A percentile compares a stretch with the other conserved stretches of the same genome.
Conservation (phyloP, 345 rosid species). For the Theobroma cacao region DNA sequence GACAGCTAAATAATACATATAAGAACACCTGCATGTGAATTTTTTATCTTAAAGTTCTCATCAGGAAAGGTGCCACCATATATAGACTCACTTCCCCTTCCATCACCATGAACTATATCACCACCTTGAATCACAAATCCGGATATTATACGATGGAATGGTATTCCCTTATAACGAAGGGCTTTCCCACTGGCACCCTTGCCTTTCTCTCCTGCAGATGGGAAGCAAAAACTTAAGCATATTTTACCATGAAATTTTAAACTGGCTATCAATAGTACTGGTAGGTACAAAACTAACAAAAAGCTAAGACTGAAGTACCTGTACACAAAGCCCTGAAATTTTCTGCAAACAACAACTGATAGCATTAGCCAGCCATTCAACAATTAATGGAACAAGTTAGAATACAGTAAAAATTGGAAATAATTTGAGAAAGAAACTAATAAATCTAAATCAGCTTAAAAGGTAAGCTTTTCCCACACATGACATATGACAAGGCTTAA, state of each 20-base stretch:
- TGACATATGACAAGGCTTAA: background rate
- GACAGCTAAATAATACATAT: background rate
- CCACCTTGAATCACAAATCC: slow-evolving; percentile 98
- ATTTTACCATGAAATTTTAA: background rate
- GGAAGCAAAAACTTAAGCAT: background rate
- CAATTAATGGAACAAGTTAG: too few relatives aligned
- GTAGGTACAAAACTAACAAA: background rate
- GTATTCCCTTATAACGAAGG: slow-evolving; percentile 79
- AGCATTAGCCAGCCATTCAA: slow-evolving; percentile 21
- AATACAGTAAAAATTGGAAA: too few relatives aligned
- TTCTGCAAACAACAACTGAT: slow-evolving; percentile 49
- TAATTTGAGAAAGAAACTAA: too few relatives aligned
- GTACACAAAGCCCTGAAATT: slow-evolving; percentile 97
- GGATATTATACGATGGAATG: slow-evolving; percentile 88
- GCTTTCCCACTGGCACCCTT: slow-evolving; percentile 55
- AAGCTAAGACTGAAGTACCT: slow-evolving; percentile 44
- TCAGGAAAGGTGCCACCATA: slow-evolving; percentile 85
- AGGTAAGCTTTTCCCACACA: background rate
- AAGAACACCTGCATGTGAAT: slow-evolving; percentile 74
- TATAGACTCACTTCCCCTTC: slow-evolving; percentile 75
- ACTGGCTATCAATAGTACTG: background rate
- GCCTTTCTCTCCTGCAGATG: slow-evolving; percentile 63
- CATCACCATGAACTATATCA: slow-evolving; percentile 70
- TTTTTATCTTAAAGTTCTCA: slow-evolving; percentile 83
- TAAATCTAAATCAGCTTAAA: background rate